Evolutionary conservation across 108 stramenopile species (phyloP).

Genomic region (Conticribra guillardii): DNA sequence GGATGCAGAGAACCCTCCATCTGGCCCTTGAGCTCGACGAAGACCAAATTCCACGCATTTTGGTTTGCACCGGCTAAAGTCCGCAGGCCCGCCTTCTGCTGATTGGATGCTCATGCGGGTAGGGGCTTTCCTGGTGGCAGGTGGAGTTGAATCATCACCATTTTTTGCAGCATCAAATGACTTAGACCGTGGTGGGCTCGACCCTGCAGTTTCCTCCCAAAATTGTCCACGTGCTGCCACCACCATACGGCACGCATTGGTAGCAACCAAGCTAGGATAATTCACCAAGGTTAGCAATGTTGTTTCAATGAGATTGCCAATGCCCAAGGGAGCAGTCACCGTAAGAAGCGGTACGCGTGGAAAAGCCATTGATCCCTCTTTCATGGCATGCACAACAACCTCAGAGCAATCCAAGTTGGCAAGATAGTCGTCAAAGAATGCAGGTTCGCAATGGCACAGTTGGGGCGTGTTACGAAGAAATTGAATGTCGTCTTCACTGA

Average conservation of each 20-base stretch:
- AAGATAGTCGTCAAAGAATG: constrained; percentile 89
- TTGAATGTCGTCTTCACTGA: constrained; percentile 78
- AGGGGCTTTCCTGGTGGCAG: not conserved
- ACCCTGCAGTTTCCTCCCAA: constrained; percentile 48
- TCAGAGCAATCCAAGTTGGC: constrained; percentile 70
- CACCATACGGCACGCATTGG: constrained; percentile 97
- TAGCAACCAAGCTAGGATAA: constrained; percentile 91
- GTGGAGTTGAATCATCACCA: no score
- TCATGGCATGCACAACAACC: constrained; percentile 76
- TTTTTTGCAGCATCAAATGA: not conserved
- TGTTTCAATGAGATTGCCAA: constrained; percentile 96
- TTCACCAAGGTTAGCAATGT: constrained; percentile 95
- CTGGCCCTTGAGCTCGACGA: constrained; percentile 97
- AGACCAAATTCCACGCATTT: constrained; percentile 96
- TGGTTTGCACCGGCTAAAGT: constrained; percentile 34
- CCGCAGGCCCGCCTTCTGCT: constrained; percentile 32
- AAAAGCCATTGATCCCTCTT: constrained; percentile 91
- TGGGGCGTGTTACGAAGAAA: constrained; percentile 79
- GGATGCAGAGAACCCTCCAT: constrained; percentile 93
- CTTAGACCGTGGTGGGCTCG: constrained; percentile 16
- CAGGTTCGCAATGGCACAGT: constrained; percentile 73
- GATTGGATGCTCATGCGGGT: constrained; percentile 38
- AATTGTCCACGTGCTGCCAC: constrained; percentile 79
- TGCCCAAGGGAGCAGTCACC: constrained; percentile 87
- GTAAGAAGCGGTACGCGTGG: constrained; percentile 83